These are phyloP conservation scores for Pseudotulostoma volvatum DNA, from an alignment of 495 filamentous ascomycete species.

Conservation along the genomic window DNA sequence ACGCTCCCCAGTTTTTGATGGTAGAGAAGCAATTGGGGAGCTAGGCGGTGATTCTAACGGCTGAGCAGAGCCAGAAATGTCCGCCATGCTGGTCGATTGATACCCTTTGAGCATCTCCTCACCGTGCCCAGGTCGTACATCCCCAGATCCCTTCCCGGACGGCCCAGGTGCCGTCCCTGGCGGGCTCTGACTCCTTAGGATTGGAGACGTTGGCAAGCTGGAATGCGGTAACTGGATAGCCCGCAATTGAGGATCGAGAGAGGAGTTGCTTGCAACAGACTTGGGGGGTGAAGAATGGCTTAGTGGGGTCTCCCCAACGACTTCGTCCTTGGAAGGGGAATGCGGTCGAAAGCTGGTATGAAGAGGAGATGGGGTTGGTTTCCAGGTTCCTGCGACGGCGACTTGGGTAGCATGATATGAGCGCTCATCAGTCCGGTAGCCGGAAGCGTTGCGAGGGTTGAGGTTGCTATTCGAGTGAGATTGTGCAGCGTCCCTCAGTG, in stretches of 20 bases:
- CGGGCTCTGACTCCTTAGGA: neutral
- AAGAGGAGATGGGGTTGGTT: constrained; percentile 19
- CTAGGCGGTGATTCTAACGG: constrained; percentile 1
- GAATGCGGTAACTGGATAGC: constrained; percentile 4
- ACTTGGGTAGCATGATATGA: constrained; percentile 10
- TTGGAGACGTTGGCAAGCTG: neutral
- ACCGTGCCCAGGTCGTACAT: constrained; percentile 2
- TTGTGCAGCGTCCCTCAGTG: constrained; percentile 8
- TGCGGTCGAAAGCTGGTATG: constrained; percentile 18
- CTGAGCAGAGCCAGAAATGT: constrained; percentile 1
- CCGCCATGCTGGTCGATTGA: constrained; percentile 2
- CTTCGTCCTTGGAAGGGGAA: constrained; percentile 11
- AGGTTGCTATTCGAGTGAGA: constrained; percentile 12
- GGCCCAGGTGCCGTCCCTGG: neutral
- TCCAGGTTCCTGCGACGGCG: constrained; percentile 17
- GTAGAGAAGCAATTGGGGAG: constrained; percentile 1
- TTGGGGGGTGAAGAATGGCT: too few species aligned
- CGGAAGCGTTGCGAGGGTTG: constrained; percentile 19
- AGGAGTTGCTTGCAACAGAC: neutral
- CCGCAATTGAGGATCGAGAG: neutral
- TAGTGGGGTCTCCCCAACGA: neutral
- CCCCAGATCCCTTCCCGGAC: neutral
- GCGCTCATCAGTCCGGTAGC: constrained; percentile 16
- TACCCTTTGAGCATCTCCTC: constrained; percentile 3
- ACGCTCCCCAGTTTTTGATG: neutral